These are phyloP conservation scores for Trichoderma sp. DNA, from an alignment of 2,329 filamentous ascomycete species.

Conservation along the genomic window DNA sequence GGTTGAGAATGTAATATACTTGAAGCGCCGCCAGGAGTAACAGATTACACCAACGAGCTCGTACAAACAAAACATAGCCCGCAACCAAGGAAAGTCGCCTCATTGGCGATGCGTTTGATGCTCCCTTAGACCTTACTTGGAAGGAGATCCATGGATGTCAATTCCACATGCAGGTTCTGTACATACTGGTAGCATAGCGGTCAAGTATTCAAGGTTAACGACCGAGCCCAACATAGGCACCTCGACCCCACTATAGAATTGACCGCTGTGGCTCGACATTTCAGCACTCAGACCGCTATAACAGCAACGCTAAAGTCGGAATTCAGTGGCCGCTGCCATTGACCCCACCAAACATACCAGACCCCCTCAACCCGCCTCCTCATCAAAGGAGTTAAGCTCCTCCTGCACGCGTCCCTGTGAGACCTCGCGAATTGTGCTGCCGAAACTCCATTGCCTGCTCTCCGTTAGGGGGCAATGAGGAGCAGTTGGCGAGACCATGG, in stretches of 20 bases:
- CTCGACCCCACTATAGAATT: neutral
- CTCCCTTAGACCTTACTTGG: neutral
- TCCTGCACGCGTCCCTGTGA: constrained; percentile 12
- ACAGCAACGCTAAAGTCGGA: neutral
- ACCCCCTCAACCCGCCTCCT: constrained; percentile 13
- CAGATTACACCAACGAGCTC: neutral
- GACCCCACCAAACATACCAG: constrained; percentile 5
- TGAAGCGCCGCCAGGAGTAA: neutral
- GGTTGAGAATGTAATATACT: neutral
- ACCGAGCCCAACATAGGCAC: neutral
- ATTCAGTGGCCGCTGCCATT: neutral
- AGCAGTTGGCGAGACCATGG: constrained; percentile 38
- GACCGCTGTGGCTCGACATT: neutral
- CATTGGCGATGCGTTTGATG: neutral
- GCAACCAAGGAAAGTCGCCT: no score
- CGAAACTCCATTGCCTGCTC: constrained; percentile 21
- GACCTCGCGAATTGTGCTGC: constrained; percentile 11
- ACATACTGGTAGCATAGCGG: neutral
- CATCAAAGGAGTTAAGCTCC: constrained; percentile 11
- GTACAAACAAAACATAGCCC: no score
- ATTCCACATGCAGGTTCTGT: neutral
- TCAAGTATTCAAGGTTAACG: no score
- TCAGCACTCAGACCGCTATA: constrained; percentile 9
- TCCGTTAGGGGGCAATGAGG: constrained; percentile 32
- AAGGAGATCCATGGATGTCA: no score